Evolutionary conservation across 148 eudicot genomes (phyloP).

Genomic region (Fallopia convolvulus): DNA sequence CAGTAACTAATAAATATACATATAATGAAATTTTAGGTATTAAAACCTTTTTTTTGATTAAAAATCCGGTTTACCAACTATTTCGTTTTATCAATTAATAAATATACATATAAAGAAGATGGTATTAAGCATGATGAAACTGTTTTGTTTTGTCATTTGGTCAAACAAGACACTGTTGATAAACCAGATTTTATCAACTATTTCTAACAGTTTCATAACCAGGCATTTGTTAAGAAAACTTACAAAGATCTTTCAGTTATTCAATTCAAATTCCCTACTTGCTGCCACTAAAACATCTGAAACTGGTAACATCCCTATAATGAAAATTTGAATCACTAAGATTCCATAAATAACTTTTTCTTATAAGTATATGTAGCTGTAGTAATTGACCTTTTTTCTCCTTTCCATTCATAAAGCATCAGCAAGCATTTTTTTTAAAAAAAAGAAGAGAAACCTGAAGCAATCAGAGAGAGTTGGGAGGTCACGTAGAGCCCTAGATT

Average conservation of each 20-base stretch:
- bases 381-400: neutral
- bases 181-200: neutral
- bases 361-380: neutral
- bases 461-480: constrained; percentile 25
- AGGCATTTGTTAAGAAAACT: neutral
- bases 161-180: neutral
- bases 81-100: neutral
- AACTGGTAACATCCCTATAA: neutral
- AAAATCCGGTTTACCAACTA: too few relatives aligned
- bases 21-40: too few relatives aligned
- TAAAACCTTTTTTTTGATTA: neutral
- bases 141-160: neutral
- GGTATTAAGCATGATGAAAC: neutral
- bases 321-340: neutral
- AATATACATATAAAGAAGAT: neutral
- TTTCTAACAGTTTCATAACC: neutral
- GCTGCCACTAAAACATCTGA: too few relatives aligned
- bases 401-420: neutral
- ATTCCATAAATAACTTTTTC: neutral
- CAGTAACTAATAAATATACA: too few relatives aligned
- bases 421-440: neutral
- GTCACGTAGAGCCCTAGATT: constrained; percentile 21
- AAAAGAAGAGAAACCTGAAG: constrained; percentile 30
- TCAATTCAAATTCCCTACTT: too few relatives aligned
- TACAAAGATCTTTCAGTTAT: neutral